Base-by-base conservation (phyloP, 2,329 filamentous ascomycete species). In the Aspergillus glaucus region DNA sequence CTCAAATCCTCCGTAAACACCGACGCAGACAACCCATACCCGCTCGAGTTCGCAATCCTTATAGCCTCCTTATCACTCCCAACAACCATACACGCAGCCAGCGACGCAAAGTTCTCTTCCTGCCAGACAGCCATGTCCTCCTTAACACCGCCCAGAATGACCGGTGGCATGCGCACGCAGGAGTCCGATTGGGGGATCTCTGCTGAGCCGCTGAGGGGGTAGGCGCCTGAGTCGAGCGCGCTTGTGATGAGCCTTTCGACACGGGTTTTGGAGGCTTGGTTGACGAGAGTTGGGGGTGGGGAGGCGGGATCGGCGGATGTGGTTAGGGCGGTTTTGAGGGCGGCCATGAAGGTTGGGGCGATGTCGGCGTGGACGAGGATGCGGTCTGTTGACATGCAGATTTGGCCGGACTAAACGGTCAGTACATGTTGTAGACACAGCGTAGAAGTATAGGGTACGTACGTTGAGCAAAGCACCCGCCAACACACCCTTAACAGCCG, bases 351-450 rank as follows among this genome's bases (percentile, higher is more conserved):
- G 3, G 73, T 61, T 4, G 69, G 63, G 41, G 73, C 71, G 52
- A 85, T 73, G 36, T 69, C 72, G 44, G 72, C 72, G 63, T 82
- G 75, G n/a, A 84, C 76, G 21, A 84, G 63, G 48, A 91, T 84
- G 15, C 83, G 78, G 68, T 93, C 88, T 0, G 87, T 92, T 21
- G 79, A 76, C 87, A 93, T 92, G 75, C 88, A 93, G 39, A 92
- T 82, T 67, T 94, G 88, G 0, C 88, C 88, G 2, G 75, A 64
- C 62, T 70, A 4, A 14, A 5, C n/a, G 24, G 15, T 76, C 37
- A 85, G 56, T n/a, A 24, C 26, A 19, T 52, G n/a, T 50, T 46
- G 32, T 36, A 22, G 36, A 34, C 4, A 43, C n/a, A 40, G 14
- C 26, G 17, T 17, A 36, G 19, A 15, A n/a, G 8, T 15, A n/a